Percentiles rank a stretch among this genome's conserved stretches.
Conservation (phyloP, 345 rosid genomes). For the Psidium friedrichsthalianum region DNA sequence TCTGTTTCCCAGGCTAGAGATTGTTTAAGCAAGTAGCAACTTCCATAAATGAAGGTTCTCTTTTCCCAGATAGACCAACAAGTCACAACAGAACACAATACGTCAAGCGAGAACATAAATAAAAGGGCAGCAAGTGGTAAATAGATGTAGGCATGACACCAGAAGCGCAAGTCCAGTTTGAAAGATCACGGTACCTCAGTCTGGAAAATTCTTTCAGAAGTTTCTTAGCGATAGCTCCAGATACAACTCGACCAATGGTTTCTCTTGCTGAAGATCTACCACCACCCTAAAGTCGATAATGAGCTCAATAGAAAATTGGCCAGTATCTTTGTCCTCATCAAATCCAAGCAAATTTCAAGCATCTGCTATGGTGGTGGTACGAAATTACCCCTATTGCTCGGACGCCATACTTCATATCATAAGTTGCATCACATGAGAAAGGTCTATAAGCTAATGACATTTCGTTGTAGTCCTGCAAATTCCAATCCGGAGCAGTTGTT, state of each 20-base stretch:
- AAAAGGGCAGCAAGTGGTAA: background rate
- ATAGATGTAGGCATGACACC: background rate
- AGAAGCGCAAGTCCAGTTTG: background rate
- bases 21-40: background rate
- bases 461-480: slow-evolving; percentile 76
- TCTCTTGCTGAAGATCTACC: slow-evolving; percentile 99
- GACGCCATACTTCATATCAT: slow-evolving; percentile 95
- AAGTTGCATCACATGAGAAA: slow-evolving; percentile 94
- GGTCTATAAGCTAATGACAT: slow-evolving; percentile 91
- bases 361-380: background rate
- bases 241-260: slow-evolving; percentile 92
- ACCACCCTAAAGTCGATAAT: slow-evolving; percentile 49
- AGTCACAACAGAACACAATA: background rate
- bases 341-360: background rate
- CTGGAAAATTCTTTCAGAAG: slow-evolving; percentile 61
- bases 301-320: background rate
- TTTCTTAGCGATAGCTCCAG: slow-evolving; percentile 97
- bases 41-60: background rate
- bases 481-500: background rate
- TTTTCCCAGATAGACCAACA: background rate
- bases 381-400: slow-evolving; percentile 68
- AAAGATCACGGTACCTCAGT: slow-evolving; percentile 49
- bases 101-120: background rate
- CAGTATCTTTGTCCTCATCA: background rate
- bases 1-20: background rate